Conservation (phyloP, 176 grass and related monocot genomes). For the Avena atlantica region DNA sequence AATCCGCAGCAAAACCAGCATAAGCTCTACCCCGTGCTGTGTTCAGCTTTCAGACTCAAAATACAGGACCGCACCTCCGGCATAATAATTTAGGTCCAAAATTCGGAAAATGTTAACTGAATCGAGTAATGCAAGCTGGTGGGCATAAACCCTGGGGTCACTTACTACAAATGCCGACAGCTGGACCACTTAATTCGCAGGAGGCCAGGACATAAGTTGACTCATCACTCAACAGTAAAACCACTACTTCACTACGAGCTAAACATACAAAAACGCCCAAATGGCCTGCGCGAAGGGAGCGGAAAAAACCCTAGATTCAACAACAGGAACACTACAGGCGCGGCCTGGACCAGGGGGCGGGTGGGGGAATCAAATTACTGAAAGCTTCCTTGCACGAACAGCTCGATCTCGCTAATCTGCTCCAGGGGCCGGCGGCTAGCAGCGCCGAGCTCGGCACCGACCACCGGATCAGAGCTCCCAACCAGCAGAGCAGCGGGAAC, state of each 20-base stretch:
- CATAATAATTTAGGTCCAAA: neutral
- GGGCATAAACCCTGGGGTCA: neutral
- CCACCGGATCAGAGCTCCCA: neutral
- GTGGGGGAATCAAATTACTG: neutral
- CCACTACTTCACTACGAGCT: no score
- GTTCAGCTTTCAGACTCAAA: neutral
- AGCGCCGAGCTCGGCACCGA: neutral
- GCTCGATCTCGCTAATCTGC: neutral
- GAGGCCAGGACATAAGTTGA: neutral
- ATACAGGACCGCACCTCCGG: neutral
- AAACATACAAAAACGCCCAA: neutral
- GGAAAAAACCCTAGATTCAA: constrained; percentile 15
- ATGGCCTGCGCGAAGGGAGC: neutral
- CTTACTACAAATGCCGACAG: neutral
- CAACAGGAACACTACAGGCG: neutral
- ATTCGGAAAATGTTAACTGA: neutral
- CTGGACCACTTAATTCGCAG: neutral
- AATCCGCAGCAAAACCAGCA: neutral
- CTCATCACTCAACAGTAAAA: neutral
- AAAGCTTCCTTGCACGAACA: neutral
- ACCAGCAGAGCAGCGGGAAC: neutral
- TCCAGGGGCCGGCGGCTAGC: neutral
- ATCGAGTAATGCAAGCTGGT: neutral
- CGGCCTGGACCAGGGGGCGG: neutral
- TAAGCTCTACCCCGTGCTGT: neutral